These are phyloP conservation scores for Xerocomus nothofagi DNA, from an alignment of 1,284 basidiomycete genomes.

Conservation along the genomic window DNA sequence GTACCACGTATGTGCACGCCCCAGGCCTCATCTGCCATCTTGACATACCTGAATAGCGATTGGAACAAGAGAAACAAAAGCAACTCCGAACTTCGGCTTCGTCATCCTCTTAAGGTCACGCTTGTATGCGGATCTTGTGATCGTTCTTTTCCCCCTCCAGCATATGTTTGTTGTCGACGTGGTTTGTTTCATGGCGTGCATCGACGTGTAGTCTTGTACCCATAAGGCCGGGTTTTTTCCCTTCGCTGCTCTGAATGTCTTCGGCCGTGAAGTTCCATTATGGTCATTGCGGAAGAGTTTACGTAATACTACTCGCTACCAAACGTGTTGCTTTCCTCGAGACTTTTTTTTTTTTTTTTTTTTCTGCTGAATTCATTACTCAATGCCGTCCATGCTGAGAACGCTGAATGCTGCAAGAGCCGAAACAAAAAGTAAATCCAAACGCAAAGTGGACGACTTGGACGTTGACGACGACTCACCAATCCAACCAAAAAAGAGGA, in stretches of 20 bases:
- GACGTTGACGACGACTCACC: slow-evolving; percentile 43
- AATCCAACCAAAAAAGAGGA: slow-evolving; percentile 58
- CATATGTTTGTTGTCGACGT: slow-evolving; percentile 9
- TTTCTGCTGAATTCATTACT: slow-evolving; percentile 37
- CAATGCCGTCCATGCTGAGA: slow-evolving; percentile 70
- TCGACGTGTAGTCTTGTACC: slow-evolving; percentile 12
- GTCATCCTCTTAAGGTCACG: slow-evolving; percentile 29
- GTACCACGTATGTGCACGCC: slow-evolving; percentile 70
- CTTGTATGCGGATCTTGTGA: background rate
- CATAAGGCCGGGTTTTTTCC: slow-evolving; percentile 6
- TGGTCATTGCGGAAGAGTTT: slow-evolving; percentile 6
- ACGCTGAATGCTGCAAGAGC: slow-evolving; percentile 57
- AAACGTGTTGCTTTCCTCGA: background rate
- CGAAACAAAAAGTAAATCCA: slow-evolving; percentile 49
- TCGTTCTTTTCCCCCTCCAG: background rate
- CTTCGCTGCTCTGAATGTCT: background rate
- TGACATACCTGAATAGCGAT: slow-evolving; percentile 49
- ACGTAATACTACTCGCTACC: slow-evolving; percentile 16
- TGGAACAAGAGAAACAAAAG: slow-evolving; percentile 89
- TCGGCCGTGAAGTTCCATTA: background rate
- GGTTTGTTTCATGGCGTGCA: slow-evolving; percentile 4
- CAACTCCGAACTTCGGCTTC: slow-evolving; percentile 54
- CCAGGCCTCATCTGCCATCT: slow-evolving; percentile 6
- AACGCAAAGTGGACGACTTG: slow-evolving; percentile 65
- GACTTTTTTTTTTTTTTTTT: too few relatives aligned